Conservation (phyloP, 2,329 filamentous ascomycete species). For the Dryadomyces quercivorus region DNA sequence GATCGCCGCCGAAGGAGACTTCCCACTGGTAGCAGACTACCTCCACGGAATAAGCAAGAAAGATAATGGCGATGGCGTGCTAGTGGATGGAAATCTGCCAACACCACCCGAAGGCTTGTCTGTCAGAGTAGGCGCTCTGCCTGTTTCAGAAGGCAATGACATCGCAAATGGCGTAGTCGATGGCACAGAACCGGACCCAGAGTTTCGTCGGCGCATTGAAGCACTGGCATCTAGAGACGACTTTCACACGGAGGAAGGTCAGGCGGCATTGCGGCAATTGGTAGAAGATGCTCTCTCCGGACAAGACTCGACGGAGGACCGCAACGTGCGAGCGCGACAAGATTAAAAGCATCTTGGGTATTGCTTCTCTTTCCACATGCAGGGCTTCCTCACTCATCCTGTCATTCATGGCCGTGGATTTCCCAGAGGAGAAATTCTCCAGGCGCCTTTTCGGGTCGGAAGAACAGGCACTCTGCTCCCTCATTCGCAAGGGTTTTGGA, state of each 20-base stretch:
- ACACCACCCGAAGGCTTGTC: slow-evolving; percentile 64
- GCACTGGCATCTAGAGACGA: slow-evolving; percentile 75
- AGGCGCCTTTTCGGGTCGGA: slow-evolving; percentile 35
- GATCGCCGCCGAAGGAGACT: slow-evolving; percentile 67
- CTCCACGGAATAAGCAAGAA: slow-evolving; percentile 30
- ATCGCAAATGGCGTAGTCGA: slow-evolving; percentile 23
- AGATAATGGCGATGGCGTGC: slow-evolving; percentile 13
- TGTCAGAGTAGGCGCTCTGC: slow-evolving; percentile 66
- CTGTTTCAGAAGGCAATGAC: slow-evolving; percentile 22
- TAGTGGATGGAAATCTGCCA: slow-evolving; percentile 29
- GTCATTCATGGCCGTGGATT: slow-evolving; percentile 31
- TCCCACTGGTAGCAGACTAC: slow-evolving; percentile 62
- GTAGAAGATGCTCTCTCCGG: slow-evolving; percentile 70
- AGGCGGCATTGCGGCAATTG: slow-evolving; percentile 64
- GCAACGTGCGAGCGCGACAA: slow-evolving; percentile 51
- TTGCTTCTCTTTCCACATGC: not conserved
- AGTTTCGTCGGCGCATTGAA: slow-evolving; percentile 77
- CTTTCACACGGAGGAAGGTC: slow-evolving; percentile 69
- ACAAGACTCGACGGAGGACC: slow-evolving; percentile 48
- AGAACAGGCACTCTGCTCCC: slow-evolving; percentile 37
- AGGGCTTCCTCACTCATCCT: not conserved
- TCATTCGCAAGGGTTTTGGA: slow-evolving; percentile 30
- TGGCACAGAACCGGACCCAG: slow-evolving; percentile 57
- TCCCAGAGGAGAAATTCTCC: slow-evolving; percentile 52
- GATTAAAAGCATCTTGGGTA: slow-evolving; percentile 28